These are phyloP conservation scores for Tribonema minus DNA, from an alignment of 108 stramenopile genomes.

Conservation along the genomic window DNA sequence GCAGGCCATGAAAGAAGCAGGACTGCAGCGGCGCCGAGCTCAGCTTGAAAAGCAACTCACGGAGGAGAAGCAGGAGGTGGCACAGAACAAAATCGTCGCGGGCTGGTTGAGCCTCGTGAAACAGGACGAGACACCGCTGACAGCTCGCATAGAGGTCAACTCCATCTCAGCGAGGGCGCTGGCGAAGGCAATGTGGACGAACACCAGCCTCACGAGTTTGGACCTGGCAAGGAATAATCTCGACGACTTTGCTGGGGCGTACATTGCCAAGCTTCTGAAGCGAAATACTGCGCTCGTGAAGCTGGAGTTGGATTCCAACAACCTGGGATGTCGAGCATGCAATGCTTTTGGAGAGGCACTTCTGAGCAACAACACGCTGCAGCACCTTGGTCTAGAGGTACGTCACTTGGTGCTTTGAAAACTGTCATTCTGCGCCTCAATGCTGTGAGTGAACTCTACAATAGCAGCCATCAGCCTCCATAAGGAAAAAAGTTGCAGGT, in stretches of 20 bases:
- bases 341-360: slow-evolving; percentile 38
- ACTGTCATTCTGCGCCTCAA: too few species aligned
- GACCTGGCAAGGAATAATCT: slow-evolving; percentile 42
- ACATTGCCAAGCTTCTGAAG: slow-evolving; percentile 46
- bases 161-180: slow-evolving; percentile 42
- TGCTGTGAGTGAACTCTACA: too few species aligned
- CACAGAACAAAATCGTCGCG: slow-evolving; percentile 29
- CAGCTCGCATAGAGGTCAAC: slow-evolving; percentile 42
- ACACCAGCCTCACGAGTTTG: slow-evolving; percentile 45
- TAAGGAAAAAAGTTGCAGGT: too few species aligned
- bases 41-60: slow-evolving; percentile 50
- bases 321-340: slow-evolving; percentile 11
- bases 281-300: slow-evolving; percentile 42
- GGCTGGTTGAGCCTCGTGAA: slow-evolving; percentile 44
- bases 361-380: slow-evolving; percentile 11
- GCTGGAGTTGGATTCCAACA: slow-evolving; percentile 42
- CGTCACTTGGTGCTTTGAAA: too few species aligned
- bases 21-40: slow-evolving; percentile 45
- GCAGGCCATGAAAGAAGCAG: slow-evolving; percentile 35
- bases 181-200: slow-evolving; percentile 52
- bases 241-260: slow-evolving; percentile 46
- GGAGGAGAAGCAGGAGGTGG: slow-evolving; percentile 46
- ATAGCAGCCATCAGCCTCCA: too few species aligned
- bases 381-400: slow-evolving; percentile 24
- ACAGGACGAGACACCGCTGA: slow-evolving; percentile 10